Evolutionary conservation across 2,329 filamentous ascomycete species (phyloP).

Genomic region (Metarhizium anisopliae): DNA sequence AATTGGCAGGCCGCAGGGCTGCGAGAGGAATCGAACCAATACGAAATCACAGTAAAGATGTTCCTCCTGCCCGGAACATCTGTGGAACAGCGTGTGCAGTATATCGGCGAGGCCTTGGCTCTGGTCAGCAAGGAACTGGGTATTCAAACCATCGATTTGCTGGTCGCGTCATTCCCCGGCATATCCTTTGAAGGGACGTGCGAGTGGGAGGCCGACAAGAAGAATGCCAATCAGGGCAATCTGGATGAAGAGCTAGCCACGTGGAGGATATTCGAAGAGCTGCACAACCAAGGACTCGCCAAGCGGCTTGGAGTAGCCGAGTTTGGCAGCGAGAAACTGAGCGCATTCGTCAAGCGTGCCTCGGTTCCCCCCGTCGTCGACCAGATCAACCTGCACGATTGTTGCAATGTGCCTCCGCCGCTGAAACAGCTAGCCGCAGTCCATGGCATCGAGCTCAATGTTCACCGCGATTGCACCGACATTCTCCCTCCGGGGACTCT

Average conservation of each 20-base stretch:
- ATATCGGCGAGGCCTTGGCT: slow-evolving; percentile 69
- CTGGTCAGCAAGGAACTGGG: slow-evolving; percentile 74
- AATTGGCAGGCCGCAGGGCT: slow-evolving; percentile 64
- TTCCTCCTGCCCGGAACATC: slow-evolving; percentile 78
- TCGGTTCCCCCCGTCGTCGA: slow-evolving; percentile 71
- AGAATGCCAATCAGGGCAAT: slow-evolving; percentile 51
- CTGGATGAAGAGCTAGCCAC: slow-evolving; percentile 61
- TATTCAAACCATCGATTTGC: slow-evolving; percentile 67
- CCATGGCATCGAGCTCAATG: slow-evolving; percentile 76
- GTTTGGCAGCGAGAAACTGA: slow-evolving; percentile 77
- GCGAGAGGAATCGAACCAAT: slow-evolving; percentile 71
- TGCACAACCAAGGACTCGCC: slow-evolving; percentile 64
- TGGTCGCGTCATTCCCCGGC: slow-evolving; percentile 89
- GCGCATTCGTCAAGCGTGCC: slow-evolving; percentile 65
- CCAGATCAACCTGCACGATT: slow-evolving; percentile 94
- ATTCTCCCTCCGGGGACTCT: slow-evolving; percentile 80
- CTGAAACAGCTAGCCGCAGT: slow-evolving; percentile 77
- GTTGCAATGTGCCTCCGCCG: slow-evolving; percentile 88
- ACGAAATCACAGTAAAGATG: slow-evolving; percentile 92
- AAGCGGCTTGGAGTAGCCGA: slow-evolving; percentile 77
- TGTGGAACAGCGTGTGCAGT: slow-evolving; percentile 52
- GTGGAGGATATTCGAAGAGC: slow-evolving; percentile 63
- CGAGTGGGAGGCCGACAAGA: slow-evolving; percentile 63
- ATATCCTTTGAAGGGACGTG: slow-evolving; percentile 91
- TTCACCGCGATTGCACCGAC: slow-evolving; percentile 90